phyloP scores from a whole-genome alignment of 257 asterid species.

The Solanum pennellii region DNA sequence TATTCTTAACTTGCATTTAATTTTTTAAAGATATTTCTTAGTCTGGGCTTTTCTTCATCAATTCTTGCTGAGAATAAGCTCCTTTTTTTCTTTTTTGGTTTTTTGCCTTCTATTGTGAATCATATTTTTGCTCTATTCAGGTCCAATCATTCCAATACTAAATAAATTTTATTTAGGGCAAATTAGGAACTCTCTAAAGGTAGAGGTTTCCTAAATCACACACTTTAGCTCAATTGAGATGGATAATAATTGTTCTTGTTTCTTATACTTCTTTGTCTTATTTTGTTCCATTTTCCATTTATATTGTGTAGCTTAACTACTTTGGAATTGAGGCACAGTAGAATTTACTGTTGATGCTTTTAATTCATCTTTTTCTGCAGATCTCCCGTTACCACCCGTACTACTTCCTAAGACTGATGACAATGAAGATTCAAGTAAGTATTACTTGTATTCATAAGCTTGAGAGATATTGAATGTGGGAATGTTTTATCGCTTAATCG shows the following conservation, averaged over 20 bases:
- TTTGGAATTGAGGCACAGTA: not conserved
- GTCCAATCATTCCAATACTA: not conserved
- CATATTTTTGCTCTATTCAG: not conserved
- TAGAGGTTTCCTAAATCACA: not conserved
- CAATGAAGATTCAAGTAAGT: slow-evolving; percentile 58
- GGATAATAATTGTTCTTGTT: not conserved
- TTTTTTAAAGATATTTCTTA: not conserved
- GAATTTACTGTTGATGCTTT: not conserved
- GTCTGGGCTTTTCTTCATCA: not conserved
- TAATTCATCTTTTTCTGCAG: slow-evolving; percentile 16
- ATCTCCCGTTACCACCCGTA: slow-evolving; percentile 57
- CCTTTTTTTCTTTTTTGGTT: not conserved
- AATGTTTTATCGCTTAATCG: not conserved
- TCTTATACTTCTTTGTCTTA: not conserved
- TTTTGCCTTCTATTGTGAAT: not conserved
- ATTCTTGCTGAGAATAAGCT: not conserved
- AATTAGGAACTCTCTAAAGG: not conserved
- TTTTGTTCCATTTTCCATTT: not conserved
- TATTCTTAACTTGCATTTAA: not conserved
- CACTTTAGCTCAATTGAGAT: not conserved
- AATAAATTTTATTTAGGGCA: not conserved
- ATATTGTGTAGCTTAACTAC: not conserved
- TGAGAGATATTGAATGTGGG: not conserved
- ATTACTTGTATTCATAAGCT: not conserved
- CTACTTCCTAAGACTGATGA: slow-evolving; percentile 53